Evolutionary conservation across 805 yeast genomes (phyloP).

Genomic region (Cyberlindnera maclurae): DNA sequence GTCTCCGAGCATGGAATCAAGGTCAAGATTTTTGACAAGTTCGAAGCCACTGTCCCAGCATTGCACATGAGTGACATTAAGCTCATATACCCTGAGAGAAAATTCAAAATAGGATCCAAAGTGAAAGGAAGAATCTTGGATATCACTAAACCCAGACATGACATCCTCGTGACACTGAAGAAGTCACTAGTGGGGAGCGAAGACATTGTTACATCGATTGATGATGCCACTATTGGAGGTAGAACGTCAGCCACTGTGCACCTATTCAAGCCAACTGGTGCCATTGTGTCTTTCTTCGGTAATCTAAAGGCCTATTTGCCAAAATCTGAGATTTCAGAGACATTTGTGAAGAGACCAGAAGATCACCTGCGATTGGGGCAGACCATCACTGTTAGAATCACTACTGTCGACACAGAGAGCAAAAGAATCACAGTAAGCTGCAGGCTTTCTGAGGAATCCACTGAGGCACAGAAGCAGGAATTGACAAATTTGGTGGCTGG

Average conservation of each 20-base stretch:
- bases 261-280: slow-evolving; percentile 68
- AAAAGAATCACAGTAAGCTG: slow-evolving; percentile 65
- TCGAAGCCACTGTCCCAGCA: slow-evolving; percentile 68
- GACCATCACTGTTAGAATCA: slow-evolving; percentile 64
- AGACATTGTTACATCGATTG: slow-evolving; percentile 34
- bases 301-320: slow-evolving; percentile 76
- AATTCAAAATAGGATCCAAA: slow-evolving; percentile 77
- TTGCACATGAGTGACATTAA: slow-evolving; percentile 78
- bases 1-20: slow-evolving; percentile 60
- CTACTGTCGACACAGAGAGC: slow-evolving; percentile 46
- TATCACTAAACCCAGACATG: slow-evolving; percentile 36
- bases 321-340: slow-evolving; percentile 81
- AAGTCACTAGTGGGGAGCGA: slow-evolving; percentile 66
- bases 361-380: slow-evolving; percentile 81
- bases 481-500: slow-evolving; percentile 51
- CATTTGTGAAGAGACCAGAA: slow-evolving; percentile 68
- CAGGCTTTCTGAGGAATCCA: slow-evolving; percentile 51
- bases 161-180: slow-evolving; percentile 63
- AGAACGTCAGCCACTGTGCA: slow-evolving; percentile 71
- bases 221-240: slow-evolving; percentile 45
- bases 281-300: slow-evolving; percentile 78
- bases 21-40: slow-evolving; percentile 57
- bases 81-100: slow-evolving; percentile 84
- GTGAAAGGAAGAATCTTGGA: slow-evolving; percentile 68
- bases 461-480: slow-evolving; percentile 37